These are phyloP conservation scores for Solanum virginianum DNA, from an alignment of 257 asterid species.

Conservation along the genomic window DNA sequence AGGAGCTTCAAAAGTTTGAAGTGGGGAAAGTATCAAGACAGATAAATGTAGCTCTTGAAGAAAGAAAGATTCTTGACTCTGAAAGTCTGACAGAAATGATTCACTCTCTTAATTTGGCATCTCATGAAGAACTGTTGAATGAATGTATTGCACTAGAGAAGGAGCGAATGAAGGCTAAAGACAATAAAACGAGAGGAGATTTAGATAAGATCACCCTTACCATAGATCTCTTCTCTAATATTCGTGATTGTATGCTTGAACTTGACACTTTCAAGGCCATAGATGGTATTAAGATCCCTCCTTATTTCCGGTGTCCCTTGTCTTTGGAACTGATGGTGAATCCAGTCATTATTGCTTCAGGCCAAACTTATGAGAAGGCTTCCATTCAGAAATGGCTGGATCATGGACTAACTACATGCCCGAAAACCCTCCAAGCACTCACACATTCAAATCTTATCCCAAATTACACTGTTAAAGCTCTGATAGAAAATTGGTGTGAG, in stretches of 20 bases:
- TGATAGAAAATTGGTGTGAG: slow-evolving; percentile 60
- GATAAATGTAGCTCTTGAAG: slow-evolving; percentile 43
- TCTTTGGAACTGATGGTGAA: slow-evolving; percentile 75
- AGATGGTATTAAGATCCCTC: slow-evolving; percentile 48
- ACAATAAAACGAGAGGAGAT: slow-evolving; percentile 14
- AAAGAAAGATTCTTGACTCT: slow-evolving; percentile 27
- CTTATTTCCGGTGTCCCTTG: slow-evolving; percentile 66
- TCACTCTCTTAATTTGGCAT: slow-evolving; percentile 43
- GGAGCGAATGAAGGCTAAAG: slow-evolving; percentile 56
- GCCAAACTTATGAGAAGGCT: slow-evolving; percentile 75
- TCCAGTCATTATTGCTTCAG: slow-evolving; percentile 92
- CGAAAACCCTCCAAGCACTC: slow-evolving; percentile 46
- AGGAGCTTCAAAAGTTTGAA: slow-evolving; percentile 49
- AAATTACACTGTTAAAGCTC: slow-evolving; percentile 67
- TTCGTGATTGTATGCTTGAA: slow-evolving; percentile 39
- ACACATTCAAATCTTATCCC: slow-evolving; percentile 55
- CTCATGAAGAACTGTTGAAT: slow-evolving; percentile 48
- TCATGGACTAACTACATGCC: slow-evolving; percentile 63
- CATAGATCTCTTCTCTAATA: slow-evolving; percentile 36
- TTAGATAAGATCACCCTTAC: slow-evolving; percentile 25
- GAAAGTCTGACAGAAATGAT: slow-evolving; percentile 30
- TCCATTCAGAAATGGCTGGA: slow-evolving; percentile 83
- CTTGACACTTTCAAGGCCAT: slow-evolving; percentile 30
- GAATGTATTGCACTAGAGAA: slow-evolving; percentile 73
- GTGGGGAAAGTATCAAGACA: slow-evolving; percentile 36